Evolutionary conservation across 169 alveolate genomes (phyloP).

Genomic region (Cryptosporidium xiaoi): DNA sequence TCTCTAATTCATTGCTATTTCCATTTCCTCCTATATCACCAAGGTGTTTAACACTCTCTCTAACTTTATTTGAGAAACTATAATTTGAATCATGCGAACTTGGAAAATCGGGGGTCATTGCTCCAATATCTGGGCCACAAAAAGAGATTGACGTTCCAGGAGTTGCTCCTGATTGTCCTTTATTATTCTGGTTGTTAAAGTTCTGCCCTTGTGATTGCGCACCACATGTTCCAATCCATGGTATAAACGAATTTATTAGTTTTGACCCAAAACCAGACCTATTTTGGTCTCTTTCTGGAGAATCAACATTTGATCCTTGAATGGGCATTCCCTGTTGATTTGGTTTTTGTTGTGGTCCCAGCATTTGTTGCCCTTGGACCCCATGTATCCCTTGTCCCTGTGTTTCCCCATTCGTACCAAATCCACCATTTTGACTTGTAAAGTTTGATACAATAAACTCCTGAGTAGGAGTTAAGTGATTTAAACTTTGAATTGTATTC

Average conservation of each 20-base stretch:
- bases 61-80: slow-evolving; percentile 49
- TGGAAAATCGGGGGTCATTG: slow-evolving; percentile 72
- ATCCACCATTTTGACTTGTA: slow-evolving; percentile 1
- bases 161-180: neutral
- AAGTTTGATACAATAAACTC: slow-evolving; percentile 43
- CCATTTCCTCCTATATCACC: neutral
- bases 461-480: slow-evolving; percentile 40
- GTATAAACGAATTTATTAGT: slow-evolving; percentile 49
- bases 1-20: slow-evolving; percentile 36
- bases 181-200: neutral
- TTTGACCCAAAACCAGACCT: slow-evolving; percentile 34
- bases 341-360: slow-evolving; percentile 3
- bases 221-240: slow-evolving; percentile 60
- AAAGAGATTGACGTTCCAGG: slow-evolving; percentile 4
- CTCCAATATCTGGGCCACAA: slow-evolving; percentile 25
- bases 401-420: too few relatives aligned
- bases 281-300: slow-evolving; percentile 50
- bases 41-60: neutral
- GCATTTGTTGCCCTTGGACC: slow-evolving; percentile 9
- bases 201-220: slow-evolving; percentile 19
- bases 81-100: slow-evolving; percentile 61
- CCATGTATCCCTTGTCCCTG: too few relatives aligned
- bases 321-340: neutral
- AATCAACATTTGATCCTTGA: slow-evolving; percentile 22
- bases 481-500: neutral